Base-by-base conservation (phyloP, 2,329 filamentous ascomycete species). In the Monilinia laxa region DNA sequence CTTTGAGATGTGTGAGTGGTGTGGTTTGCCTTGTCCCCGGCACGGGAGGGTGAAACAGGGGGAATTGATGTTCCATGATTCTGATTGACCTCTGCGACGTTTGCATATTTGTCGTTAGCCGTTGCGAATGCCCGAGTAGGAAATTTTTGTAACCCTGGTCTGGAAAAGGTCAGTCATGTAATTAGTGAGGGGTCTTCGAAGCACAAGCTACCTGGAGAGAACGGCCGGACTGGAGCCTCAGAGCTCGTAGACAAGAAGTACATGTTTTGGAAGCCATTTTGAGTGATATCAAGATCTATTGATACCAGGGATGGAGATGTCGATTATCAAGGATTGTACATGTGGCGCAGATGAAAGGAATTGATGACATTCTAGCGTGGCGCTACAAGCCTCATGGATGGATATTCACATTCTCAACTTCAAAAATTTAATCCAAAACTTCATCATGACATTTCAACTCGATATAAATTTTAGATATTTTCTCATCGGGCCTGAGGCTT, bases 221-320 rank as follows among this genome's bases (percentile, higher is more conserved):
- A 63, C 66, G 68, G 54, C 68, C 66, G 18, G 68, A 67, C 63
- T 74, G 72, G 55, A 67, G 67, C 31, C 70, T 71, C 3, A 76
- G 23, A 10, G 69, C 68, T 57, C 75, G 70, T 51, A 76, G 70
- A 69, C 76, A 77, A 65, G 70, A 60, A 42, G 59, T 66, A 64
- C 75, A 77, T 18, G 69, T 60, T 67, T 72, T 75, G 6, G 71
- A 73, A 47, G 70, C 67, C 73, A 73, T 74, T 60, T 62, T 31
- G 1, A 23, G 9, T 35, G 16, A 14, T 42, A 31, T 52, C 16
- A 42, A 18, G 20, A 53, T 7, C 53, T 18, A 40, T 47, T 47
- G 38, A 18, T 23, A 31, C 25, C 51, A 59, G 25, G n/a, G 12
- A 59, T 18, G n/a, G 12, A 62, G 49, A 28, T 9, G 7, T 51